Base-by-base conservation (phyloP, 306 rosid species). In the Malus orientalis region DNA sequence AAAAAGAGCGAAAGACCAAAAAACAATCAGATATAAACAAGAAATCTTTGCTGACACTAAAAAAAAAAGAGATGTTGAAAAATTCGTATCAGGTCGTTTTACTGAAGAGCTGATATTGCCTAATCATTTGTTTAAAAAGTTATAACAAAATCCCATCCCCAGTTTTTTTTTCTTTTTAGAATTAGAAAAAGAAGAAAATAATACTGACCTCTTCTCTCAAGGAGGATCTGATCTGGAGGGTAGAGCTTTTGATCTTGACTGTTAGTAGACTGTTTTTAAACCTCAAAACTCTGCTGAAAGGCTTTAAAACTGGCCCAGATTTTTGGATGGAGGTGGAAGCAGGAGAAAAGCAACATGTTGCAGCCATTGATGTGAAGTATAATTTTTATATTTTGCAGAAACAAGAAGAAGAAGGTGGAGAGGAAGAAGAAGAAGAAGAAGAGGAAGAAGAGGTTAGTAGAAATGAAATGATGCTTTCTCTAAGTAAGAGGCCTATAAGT, bases 201-300 rank as follows among this genome's bases (percentile, higher is more conserved):
- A 19, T 47, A 63, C 58, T 76, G 76, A 95, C 97, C 97, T 89
- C 88, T 84, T 92, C 89, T 82, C 81, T 86, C 76, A 88, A 83
- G 77, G 89, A 95, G 30, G 91, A 85, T 83, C 83, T 83, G 84
- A 92, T 88, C 81, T 81, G 88, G 66, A 83, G 74, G 13, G 63
- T 16, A 77, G 78, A 11, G 18, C n/a, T 71, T 76, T 77, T 53
- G 73, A 55, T 86, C 80, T 84, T 92, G 83, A 84, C 79, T 79
- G 89, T 67, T 71, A 70, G 68, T 68, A 65, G 78, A 81, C 76
- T 61, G 75, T 67, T 78, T 84, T 88, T 92, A 40, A 85, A 85
- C 86, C 75, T 73, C 36, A 82, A 66, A 70, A 70, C 67, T 32
- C 84, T 83, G 78, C 47, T 78, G 58, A 84, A 63, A 79, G 91